Evolutionary conservation across 2,329 filamentous ascomycete genomes (phyloP), one percentile per base, ranked within the genome.

Genomic region (Verticillium nubilum): DNA sequence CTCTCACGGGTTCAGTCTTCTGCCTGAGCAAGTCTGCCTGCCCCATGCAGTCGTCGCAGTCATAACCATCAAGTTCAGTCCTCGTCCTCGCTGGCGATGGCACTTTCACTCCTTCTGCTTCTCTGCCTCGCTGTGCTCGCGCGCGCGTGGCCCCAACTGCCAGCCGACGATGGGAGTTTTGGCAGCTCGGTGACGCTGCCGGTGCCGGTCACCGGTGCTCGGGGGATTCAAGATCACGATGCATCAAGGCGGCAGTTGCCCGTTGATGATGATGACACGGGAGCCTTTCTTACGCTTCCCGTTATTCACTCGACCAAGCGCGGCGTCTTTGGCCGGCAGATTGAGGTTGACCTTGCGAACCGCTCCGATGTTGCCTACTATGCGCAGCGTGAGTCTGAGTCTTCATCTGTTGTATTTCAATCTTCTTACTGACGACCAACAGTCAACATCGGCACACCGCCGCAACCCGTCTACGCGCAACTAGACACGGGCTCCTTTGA

Each of bases 401-500:
- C 47, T 28, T 27, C 5, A n/a, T n/a, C 7, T 53, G 10, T 17
- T 27, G 15, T 7, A 13, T 10, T 27, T 15, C 9, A 6, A 5
- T 29, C 5, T 53, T n/a, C n/a, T 29, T 7, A 31, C 28, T 58
- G 12, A 59, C 60, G 19, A 2, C 10, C 5, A 13, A 4, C 54
- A 64, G 62, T 84, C 63, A 74, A 75, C 60, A 79, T 86, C 55
- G 83, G 83, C 54, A 84, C 77, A 3, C 83, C 83, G 15, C 71
- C 77, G 1, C 83, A 86, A 63, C 66, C 75, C 2, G 77, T 85
- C 56, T 81, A 75, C 59, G 80, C 84, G 12, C 81, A 84, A 66
- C 69, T 86, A 58, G 83, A 86, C 67, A 86, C 84, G 0, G 82
- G 83, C 53, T 85, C 82, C 10, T 85, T 83, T 64, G 83, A 86